Evolutionary conservation across 345 rosid species (phyloP).

Genomic region (Triadica sebifera): DNA sequence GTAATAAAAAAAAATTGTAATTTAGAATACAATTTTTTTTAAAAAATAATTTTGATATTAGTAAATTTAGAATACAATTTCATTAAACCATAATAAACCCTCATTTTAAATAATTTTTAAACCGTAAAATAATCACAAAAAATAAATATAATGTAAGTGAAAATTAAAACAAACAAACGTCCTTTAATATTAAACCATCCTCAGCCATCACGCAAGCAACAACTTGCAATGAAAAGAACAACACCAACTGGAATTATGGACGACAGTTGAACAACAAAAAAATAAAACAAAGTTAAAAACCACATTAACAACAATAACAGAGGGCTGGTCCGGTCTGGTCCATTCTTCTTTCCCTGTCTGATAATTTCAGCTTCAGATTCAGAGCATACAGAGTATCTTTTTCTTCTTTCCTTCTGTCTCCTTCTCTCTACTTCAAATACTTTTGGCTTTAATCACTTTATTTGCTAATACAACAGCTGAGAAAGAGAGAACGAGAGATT

Average conservation of each 20-base stretch:
- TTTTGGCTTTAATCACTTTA: not conserved
- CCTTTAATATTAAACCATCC: no score
- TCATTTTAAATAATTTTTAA: no score
- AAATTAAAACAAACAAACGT: no score
- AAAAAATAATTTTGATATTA: no score
- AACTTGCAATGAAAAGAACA: slow-evolving; percentile 14
- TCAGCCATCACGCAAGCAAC: no score
- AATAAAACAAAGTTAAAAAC: not conserved
- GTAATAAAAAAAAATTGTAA: no score
- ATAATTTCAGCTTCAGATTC: slow-evolving; percentile 13
- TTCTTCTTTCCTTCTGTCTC: not conserved
- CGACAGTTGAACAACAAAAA: slow-evolving; percentile 3
- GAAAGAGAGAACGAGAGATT: no score
- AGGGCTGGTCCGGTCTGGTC: not conserved
- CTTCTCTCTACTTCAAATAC: not conserved
- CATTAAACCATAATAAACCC: no score
- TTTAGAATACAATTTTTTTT: no score
- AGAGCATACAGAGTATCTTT: not conserved
- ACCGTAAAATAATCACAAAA: no score
- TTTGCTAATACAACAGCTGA: slow-evolving; percentile 7
- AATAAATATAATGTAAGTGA: no score
- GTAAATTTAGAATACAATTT: no score
- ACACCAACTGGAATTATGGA: slow-evolving; percentile 13
- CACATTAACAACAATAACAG: slow-evolving; percentile 6
- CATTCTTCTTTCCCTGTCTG: slow-evolving; percentile 8